These are phyloP conservation scores for Globisporangium viniferum DNA, from an alignment of 352 stramenopile genomes.

Conservation along the genomic window DNA sequence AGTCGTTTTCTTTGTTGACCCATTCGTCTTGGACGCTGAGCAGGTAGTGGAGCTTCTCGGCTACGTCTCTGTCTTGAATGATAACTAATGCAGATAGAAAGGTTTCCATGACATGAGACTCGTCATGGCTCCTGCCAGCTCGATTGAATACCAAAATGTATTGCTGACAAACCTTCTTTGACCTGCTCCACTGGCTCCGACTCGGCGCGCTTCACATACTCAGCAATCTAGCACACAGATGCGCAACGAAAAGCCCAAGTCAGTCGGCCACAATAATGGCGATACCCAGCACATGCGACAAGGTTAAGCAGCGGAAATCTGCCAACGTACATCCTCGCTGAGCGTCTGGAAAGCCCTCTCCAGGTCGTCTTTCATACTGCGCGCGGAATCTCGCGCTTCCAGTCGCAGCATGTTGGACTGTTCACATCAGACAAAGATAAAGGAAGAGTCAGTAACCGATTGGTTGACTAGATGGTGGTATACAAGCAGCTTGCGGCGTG, in stretches of 20 bases:
- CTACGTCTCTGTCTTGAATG: slow-evolving; percentile 53
- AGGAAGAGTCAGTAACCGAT: not conserved
- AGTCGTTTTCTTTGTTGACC: slow-evolving; percentile 85
- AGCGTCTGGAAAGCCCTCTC: slow-evolving; percentile 42
- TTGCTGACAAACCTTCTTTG: slow-evolving; percentile 45
- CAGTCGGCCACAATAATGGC: not conserved
- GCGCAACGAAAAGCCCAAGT: not conserved
- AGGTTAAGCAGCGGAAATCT: not conserved
- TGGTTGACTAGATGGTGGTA: not conserved
- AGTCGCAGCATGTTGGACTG: slow-evolving; percentile 85
- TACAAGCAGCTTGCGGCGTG: not conserved
- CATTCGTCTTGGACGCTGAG: slow-evolving; percentile 69
- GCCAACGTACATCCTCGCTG: slow-evolving; percentile 20
- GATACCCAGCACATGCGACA: not conserved
- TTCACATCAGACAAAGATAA: not conserved
- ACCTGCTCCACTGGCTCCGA: slow-evolving; percentile 39
- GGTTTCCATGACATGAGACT: not conserved
- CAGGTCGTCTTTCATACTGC: slow-evolving; percentile 50
- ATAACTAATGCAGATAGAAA: slow-evolving; percentile 32
- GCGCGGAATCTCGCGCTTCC: slow-evolving; percentile 70
- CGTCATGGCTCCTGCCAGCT: not conserved
- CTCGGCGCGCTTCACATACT: slow-evolving; percentile 33
- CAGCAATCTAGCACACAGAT: slow-evolving; percentile 27
- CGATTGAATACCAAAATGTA: not conserved
- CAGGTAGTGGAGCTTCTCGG: slow-evolving; percentile 42